Evolutionary conservation across 2,329 filamentous ascomycete genomes (phyloP), one percentile per base, ranked within the genome.

Genomic region (Aspergillus calidoustus): DNA sequence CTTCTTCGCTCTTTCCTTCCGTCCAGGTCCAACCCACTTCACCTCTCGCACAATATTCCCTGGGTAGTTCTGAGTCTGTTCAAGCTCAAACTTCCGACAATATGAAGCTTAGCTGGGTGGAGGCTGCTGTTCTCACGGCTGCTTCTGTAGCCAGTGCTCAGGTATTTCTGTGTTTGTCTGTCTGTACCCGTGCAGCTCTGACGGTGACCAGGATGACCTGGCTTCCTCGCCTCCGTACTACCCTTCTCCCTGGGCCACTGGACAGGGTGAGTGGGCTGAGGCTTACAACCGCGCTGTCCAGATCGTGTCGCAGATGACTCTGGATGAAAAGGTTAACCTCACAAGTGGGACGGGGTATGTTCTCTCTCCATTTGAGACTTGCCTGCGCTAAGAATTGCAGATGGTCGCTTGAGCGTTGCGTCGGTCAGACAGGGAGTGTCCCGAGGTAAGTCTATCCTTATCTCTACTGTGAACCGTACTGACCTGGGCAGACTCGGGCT

Each of bases 291-390:
- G 90, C 76, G 93, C 93, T 1, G 87, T 86, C 68, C 86, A 83
- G 3, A 94, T 97, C 71, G 92, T 97, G 50, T 90, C 89, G 9
- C 88, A 93, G 74, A 79, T 97, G 78, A 96, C 92, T 0, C 83
- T 97, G 41, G 74, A 88, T 11, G 93, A 97, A 77, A 97, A 97
- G 81, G 92, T 98, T 77, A 98, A 98, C 76, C 76, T 99, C 66
- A 98, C 94, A 3, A 97, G 93, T 0, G 94, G 94, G 76, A 86
- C 90, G 66, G 93, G 93, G 86, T 94, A 79, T 76, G 87, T 79
- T 68, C 46, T 43, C 19, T 38, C n/a, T 6, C 51, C 49, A 4
- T 15, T 23, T 49, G 31, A 38, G 53, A 11, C 9, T 4, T 11
- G n/a, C 22, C 51, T 43, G 34, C 15, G 64, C 63, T 59, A 48